phyloP scores from a whole-genome alignment of 768 basidiomycete species.

The Termitomyces sp. region DNA sequence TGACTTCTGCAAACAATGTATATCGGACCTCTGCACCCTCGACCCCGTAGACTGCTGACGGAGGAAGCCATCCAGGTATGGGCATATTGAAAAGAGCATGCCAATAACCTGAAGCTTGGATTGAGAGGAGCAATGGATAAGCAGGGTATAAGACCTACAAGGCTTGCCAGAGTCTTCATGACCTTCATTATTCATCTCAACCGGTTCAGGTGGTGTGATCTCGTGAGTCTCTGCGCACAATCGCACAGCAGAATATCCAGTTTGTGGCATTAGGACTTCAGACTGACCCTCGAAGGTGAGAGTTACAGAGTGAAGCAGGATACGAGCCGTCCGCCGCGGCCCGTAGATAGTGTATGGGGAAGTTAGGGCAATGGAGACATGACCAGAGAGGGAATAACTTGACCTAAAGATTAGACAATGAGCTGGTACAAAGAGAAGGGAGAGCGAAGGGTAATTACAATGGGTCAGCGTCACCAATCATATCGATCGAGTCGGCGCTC shows the following conservation, averaged over 20 bases:
- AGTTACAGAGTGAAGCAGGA: constrained; percentile 63
- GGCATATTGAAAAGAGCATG: constrained; percentile 76
- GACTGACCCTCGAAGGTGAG: constrained; percentile 85
- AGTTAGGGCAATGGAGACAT: constrained; percentile 62
- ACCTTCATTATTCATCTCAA: constrained; percentile 63
- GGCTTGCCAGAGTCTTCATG: constrained; percentile 50
- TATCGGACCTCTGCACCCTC: constrained; percentile 59
- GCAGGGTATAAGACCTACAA: constrained; percentile 29
- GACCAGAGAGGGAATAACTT: constrained; percentile 83
- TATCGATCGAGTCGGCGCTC: constrained; percentile 48
- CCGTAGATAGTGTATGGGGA: constrained; percentile 55
- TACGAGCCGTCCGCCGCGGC: constrained; percentile 41
- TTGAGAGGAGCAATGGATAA: neutral
- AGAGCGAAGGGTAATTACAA: constrained; percentile 39
- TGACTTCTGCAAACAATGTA: constrained; percentile 61
- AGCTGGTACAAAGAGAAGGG: neutral
- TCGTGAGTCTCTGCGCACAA: constrained; percentile 64
- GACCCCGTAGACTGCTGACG: constrained; percentile 44
- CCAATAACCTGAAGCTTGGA: constrained; percentile 45
- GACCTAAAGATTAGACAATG: constrained; percentile 42
- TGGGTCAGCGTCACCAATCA: constrained; percentile 65
- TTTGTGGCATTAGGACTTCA: constrained; percentile 59
- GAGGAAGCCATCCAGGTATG: constrained; percentile 90
- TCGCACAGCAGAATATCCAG: constrained; percentile 66
- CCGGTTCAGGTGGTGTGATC: constrained; percentile 44